phyloP scores from a whole-genome alignment of 2,329 filamentous ascomycete species.

The Xylaria sp. region DNA sequence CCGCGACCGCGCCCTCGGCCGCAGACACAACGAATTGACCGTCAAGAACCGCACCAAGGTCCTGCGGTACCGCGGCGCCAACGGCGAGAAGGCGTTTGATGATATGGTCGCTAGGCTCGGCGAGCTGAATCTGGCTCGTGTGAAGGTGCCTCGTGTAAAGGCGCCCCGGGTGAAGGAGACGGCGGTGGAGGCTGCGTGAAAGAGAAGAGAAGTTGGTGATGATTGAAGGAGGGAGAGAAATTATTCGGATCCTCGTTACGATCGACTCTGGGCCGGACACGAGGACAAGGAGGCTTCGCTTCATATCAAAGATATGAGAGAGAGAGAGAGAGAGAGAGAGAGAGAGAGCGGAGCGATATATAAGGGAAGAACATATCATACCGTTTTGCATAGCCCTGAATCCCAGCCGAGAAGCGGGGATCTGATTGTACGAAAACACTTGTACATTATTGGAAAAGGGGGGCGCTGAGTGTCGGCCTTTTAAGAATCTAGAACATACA shows the following conservation, averaged over 20 bases:
- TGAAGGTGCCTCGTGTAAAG: slow-evolving; percentile 7
- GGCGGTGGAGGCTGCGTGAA: neutral
- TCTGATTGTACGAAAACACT: slow-evolving; percentile 47
- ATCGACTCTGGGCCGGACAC: neutral
- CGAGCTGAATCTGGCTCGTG: slow-evolving; percentile 48
- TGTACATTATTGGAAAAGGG: slow-evolving; percentile 34
- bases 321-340: neutral
- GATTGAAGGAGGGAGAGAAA: neutral
- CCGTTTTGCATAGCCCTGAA: slow-evolving; percentile 33
- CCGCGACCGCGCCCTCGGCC: slow-evolving; percentile 65
- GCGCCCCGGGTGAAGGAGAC: slow-evolving; percentile 18
- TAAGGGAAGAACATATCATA: neutral
- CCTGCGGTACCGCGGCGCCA: slow-evolving; percentile 74
- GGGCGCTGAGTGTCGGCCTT: neutral
- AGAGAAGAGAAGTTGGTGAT: neutral
- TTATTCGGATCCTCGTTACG: too few relatives aligned
- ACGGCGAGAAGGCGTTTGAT: slow-evolving; percentile 72
- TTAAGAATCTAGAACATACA: slow-evolving; percentile 23
- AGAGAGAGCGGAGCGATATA: neutral
- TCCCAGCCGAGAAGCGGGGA: slow-evolving; percentile 40
- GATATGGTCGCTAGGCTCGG: slow-evolving; percentile 63
- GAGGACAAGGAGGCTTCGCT: neutral
- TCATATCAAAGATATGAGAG: neutral
- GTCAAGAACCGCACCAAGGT: slow-evolving; percentile 84
- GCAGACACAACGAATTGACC: slow-evolving; percentile 75